These are phyloP conservation scores for Umbellularia californica DNA, from an alignment of 164 flowering plant genomes.

Conservation along the genomic window DNA sequence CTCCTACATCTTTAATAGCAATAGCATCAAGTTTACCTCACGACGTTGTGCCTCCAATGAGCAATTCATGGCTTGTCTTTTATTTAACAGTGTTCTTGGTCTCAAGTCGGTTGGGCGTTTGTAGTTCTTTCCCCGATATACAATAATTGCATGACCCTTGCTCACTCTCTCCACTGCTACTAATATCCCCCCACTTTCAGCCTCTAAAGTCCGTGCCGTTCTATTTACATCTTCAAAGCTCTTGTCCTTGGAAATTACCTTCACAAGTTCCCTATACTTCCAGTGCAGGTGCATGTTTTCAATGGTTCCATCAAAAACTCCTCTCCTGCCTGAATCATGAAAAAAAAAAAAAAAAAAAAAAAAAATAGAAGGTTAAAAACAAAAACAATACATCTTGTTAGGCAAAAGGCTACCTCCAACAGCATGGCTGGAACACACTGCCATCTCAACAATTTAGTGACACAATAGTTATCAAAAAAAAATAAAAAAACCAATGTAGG, in stretches of 20 bases:
- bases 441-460: background rate
- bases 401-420: background rate
- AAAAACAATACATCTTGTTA: background rate
- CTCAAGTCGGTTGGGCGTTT: conserved; percentile 63
- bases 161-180: conserved; percentile 81
- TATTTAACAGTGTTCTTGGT: conserved; percentile 71
- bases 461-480: background rate
- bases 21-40: conserved; percentile 39
- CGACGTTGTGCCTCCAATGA: conserved; percentile 81
- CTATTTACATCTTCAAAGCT: conserved; percentile 47
- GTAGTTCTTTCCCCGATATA: conserved; percentile 95
- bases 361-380: background rate
- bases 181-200: conserved; percentile 96
- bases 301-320: conserved; percentile 85
- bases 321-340: conserved; percentile 66
- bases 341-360: too few species aligned
- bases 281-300: conserved; percentile 99
- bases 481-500: background rate
- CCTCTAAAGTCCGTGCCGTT: conserved; percentile 67
- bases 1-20: background rate
- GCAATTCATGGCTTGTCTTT: conserved; percentile 77
- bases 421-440: background rate
- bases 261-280: conserved; percentile 96
- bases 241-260: conserved; percentile 56
- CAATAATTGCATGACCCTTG: conserved; percentile 78